phyloP scores from a whole-genome alignment of 2,329 filamentous ascomycete species.

The Sporothrix dimorphospora region DNA sequence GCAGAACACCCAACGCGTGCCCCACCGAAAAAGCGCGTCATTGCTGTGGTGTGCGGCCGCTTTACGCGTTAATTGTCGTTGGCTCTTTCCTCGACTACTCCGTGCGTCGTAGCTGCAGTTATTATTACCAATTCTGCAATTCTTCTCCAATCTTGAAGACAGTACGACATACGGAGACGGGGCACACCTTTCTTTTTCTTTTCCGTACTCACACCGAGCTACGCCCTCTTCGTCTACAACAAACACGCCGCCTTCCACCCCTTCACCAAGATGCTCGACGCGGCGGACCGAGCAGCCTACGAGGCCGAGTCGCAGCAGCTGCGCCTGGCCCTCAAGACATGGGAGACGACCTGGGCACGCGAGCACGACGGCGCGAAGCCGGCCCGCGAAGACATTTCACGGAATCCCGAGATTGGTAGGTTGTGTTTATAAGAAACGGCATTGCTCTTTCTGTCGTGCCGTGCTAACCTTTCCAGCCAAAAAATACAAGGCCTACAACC shows the following conservation, averaged over 20 bases:
- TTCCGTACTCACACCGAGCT: background rate
- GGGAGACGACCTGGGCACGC: conserved; percentile 70
- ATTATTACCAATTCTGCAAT: background rate
- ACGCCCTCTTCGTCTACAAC: background rate
- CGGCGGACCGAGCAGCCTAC: conserved; percentile 48
- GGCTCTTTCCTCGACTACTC: background rate
- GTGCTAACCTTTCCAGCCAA: conserved; percentile 50
- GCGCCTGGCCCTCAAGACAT: conserved; percentile 72
- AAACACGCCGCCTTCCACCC: background rate
- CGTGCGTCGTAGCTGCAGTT: background rate
- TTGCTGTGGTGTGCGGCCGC: background rate
- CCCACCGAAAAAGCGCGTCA: conserved; percentile 14
- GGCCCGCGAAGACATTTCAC: conserved; percentile 74
- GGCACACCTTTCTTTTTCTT: background rate
- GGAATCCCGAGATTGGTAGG: conserved; percentile 70
- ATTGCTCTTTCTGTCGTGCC: background rate
- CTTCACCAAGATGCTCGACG: conserved; percentile 49
- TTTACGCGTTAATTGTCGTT: conserved; percentile 20
- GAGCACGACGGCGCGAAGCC: conserved; percentile 70
- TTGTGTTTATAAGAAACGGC: background rate
- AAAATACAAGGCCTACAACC: conserved; percentile 79
- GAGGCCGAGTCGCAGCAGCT: conserved; percentile 58
- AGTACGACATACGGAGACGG: background rate
- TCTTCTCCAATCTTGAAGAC: background rate
- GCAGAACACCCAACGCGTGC: background rate